Base-by-base conservation (phyloP, 2,329 filamentous ascomycete genomes). In the Paecilomyces niveus region DNA sequence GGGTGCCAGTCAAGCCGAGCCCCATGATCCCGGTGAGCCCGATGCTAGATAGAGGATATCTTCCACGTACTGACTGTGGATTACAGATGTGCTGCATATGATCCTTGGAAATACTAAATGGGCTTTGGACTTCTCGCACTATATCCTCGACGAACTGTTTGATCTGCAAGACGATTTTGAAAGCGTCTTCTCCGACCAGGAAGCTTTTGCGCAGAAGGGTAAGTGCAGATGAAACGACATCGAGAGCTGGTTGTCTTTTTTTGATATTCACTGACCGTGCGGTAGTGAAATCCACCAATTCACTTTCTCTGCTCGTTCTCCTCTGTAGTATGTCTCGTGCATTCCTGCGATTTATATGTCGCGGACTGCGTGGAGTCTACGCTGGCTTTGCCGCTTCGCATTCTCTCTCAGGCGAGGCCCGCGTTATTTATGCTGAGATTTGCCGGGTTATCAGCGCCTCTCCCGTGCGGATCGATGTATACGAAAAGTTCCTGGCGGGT, bases 61-160 rank as follows among this genome's bases (percentile, higher is more conserved):
- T 15, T 39, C 3, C 39, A 45, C 13, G 11, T 8, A 21, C 3
- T 45, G 18, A 45, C 39, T 8, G 6, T 5, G 21, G 8, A 18
- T 32, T 22, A 24, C 58, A 85, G 90, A 93, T 68, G 85, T 90
- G 11, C 83, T 93, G 1, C 84, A 86, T 49, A 84, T 87, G 52
- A 77, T 95, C 10, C 83, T 87, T 4, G 89, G 90, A 22, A 88
- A 91, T 57, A 85, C 89, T 3, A 87, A 84, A 68, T 97, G 92
- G 92, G 84, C 85, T 0, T 79, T 92, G 35, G 88, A 93, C 62
- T 78, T 86, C 55, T 78, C 81, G 60, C 75, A 80, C 21, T 85
- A 80, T 66, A 73, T 85, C 29, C 67, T 85, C 49, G 80, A 83
- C 63, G 80, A 82, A 31, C 70, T 87, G 45, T 74, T 79, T 57